Evolutionary conservation across 768 basidiomycete genomes (phyloP).

Genomic region (Boletus coccyginus): DNA sequence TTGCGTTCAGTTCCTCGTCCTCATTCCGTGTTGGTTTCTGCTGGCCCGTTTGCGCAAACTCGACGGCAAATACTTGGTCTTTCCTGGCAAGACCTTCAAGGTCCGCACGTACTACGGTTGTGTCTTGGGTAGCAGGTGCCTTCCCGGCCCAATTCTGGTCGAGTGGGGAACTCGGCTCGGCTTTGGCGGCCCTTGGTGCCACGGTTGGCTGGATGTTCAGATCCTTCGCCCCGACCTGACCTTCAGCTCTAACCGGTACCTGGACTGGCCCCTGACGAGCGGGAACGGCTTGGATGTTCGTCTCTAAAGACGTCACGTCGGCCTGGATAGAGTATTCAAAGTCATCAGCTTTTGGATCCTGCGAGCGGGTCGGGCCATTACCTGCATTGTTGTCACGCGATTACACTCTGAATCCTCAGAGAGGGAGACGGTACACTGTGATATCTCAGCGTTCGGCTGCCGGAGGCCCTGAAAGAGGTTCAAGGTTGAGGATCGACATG

Average conservation of each 20-base stretch:
- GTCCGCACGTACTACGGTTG: neutral
- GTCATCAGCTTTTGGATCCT: neutral
- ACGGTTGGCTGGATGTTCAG: neutral
- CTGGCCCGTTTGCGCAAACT: neutral
- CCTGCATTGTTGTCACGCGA: neutral
- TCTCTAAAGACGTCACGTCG: neutral
- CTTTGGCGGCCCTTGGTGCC: neutral
- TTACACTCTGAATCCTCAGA: neutral
- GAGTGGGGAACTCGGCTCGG: neutral
- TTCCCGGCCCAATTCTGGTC: neutral
- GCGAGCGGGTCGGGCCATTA: neutral
- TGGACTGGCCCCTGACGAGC: no score
- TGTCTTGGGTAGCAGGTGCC: no score
- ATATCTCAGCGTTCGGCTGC: neutral
- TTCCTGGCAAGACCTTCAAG: neutral
- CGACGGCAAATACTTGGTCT: neutral
- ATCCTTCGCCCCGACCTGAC: neutral
- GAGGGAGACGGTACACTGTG: neutral
- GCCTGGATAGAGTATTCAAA: neutral
- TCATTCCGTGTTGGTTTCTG: neutral
- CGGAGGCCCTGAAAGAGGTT: neutral
- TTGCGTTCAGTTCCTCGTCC: neutral
- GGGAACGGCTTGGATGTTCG: no score
- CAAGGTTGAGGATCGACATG: neutral
- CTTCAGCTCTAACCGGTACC: neutral